A percentile compares a stretch with the other conserved stretches of the same genome.
Conservation (phyloP, 495 filamentous ascomycete genomes). For the Acidiella bohemica region DNA sequence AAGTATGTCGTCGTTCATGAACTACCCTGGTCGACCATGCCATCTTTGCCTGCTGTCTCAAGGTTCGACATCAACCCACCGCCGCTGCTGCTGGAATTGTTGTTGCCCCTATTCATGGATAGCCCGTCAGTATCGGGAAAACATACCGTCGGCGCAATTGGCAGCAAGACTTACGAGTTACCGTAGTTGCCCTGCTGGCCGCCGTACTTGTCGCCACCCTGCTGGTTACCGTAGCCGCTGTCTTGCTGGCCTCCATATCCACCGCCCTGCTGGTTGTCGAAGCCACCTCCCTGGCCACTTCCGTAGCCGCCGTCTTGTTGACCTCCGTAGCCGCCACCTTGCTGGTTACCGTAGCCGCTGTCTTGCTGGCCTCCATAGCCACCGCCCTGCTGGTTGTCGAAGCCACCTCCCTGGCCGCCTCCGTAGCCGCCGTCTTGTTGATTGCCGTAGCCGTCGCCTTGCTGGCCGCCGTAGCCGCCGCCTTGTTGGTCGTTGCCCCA, state of each 20-base stretch:
- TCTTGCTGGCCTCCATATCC: background rate
- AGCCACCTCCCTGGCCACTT: constrained; percentile 1
- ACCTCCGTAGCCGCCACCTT: constrained; percentile 3
- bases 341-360: constrained; percentile 2
- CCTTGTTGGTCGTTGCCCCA: too few species aligned
- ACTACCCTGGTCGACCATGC: constrained; percentile 5
- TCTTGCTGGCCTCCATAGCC: constrained; percentile 7
- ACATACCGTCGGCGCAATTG: too few species aligned
- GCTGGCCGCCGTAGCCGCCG: background rate
- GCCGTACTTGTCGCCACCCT: constrained; percentile 1
- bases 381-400: constrained; percentile 3
- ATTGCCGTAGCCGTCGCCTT: constrained; percentile 1
- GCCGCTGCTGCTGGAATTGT: constrained; percentile 1
- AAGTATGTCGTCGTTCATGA: too few species aligned
- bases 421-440: constrained; percentile 4
- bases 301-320: constrained; percentile 1
- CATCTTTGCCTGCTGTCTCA: constrained; percentile 5
- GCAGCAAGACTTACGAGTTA: too few species aligned
- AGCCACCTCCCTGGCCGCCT: constrained; percentile 5
- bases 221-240: background rate
- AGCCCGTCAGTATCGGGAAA: too few species aligned
- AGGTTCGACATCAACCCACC: constrained; percentile 3
- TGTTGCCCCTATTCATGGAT: too few species aligned
- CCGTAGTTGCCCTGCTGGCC: background rate
- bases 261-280: constrained; percentile 6